Base-by-base conservation (phyloP, 768 basidiomycete species). In the Lepiota subincarnata region DNA sequence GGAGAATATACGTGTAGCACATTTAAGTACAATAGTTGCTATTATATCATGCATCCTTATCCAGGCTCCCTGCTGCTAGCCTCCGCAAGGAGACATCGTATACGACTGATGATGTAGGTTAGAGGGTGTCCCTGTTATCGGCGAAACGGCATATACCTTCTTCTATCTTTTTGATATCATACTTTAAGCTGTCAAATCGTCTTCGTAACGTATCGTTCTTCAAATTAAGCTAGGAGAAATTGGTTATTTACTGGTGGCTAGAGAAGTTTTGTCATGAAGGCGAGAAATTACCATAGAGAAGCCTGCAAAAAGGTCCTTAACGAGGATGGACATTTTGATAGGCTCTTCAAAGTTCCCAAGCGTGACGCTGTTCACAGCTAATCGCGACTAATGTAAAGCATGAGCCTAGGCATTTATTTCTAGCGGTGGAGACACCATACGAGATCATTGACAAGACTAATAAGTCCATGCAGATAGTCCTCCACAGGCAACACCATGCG, bases 161-260 rank as follows among this genome's bases (percentile, higher is more conserved):
- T 71, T 92, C 89, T 14, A 92, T 87, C 62, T 90, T 91, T 67
- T 91, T 91, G 57, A 92, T 79, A 64, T 91, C 90, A 57, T 92
- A 92, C 62, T 92, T 92, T 31, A 92, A 71, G 57, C 86, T 82
- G 62, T 92, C 89, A 62, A 87, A 92, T 49, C 89, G 72, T 55
- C 87, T 79, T 3, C 89, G 82, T 14, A 92, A 70, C 0, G 73
- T 63, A 61, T 92, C 90, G 53, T 92, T 92, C 64, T 92, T 92
- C 16, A 92, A 72, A 61, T 91, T 92, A 12, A 92, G 74, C 89
- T 89, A 57, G 14, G 35, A 42, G 28, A 38, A 44, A 52, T 24
- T 54, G 19, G 18, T 54, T 39, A 48, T 45, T n/a, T 28, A 18
- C n/a, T 8, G 12, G 3, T 19, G 16, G 10, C 10, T 26, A 13